A percentile compares a stretch with the other conserved stretches of the same genome.
Conservation (phyloP, 805 yeast species). For the Metschnikowia noctiluminum region DNA sequence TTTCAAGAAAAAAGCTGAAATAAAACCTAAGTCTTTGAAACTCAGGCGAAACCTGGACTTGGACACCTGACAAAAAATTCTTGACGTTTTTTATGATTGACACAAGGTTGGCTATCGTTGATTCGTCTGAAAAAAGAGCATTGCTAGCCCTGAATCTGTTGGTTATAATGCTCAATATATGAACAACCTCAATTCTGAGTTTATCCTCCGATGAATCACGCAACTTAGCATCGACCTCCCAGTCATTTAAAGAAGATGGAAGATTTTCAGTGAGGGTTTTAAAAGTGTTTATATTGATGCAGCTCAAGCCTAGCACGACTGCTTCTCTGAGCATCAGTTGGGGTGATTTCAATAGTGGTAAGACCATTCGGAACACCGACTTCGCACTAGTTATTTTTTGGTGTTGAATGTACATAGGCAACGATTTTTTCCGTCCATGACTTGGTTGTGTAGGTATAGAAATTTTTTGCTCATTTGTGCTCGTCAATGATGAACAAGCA, state of each 20-base stretch:
- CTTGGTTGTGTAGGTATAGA: slow-evolving; percentile 44
- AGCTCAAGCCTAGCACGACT: slow-evolving; percentile 82
- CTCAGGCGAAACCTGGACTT: slow-evolving; percentile 61
- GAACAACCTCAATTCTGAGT: slow-evolving; percentile 72
- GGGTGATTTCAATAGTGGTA: slow-evolving; percentile 72
- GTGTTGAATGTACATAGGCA: slow-evolving; percentile 80
- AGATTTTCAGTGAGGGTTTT: slow-evolving; percentile 75
- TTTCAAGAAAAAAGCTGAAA: slow-evolving; percentile 79
- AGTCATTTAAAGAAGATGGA: slow-evolving; percentile 53
- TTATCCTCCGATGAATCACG: slow-evolving; percentile 38
- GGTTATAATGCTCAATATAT: slow-evolving; percentile 67
- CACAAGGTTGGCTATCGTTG: slow-evolving; percentile 64
- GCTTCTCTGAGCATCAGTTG: slow-evolving; percentile 77
- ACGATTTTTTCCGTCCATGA: slow-evolving; percentile 73
- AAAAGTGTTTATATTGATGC: slow-evolving; percentile 86
- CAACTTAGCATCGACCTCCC: slow-evolving; percentile 37
- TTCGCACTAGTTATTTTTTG: slow-evolving; percentile 91
- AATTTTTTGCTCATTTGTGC: slow-evolving; percentile 81
- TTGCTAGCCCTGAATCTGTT: slow-evolving; percentile 53
- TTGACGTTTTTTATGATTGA: slow-evolving; percentile 61
- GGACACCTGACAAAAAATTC: slow-evolving; percentile 50
- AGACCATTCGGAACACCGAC: slow-evolving; percentile 80
- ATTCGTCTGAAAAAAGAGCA: slow-evolving; percentile 56
- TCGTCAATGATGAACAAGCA: slow-evolving; percentile 87
- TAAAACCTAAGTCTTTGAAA: slow-evolving; percentile 77